These are phyloP conservation scores for Sporothrix protearum DNA, from an alignment of 2,329 filamentous ascomycete species.

Conservation along the genomic window DNA sequence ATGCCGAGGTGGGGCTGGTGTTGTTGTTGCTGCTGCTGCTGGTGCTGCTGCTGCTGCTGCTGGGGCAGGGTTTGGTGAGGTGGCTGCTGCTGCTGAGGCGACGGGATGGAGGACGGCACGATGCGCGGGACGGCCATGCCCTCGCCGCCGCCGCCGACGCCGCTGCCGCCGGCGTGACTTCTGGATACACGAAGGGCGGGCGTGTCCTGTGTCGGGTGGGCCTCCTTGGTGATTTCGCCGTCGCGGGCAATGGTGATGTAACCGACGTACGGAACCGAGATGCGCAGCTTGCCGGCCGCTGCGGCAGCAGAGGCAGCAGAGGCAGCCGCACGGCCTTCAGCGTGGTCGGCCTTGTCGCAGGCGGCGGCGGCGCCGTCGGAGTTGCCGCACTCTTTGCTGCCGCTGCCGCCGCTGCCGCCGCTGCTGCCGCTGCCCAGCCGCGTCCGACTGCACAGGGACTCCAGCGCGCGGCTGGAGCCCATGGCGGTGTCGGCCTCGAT, in stretches of 20 bases:
- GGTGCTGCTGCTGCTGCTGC: neutral
- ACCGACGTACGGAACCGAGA: conserved; percentile 45
- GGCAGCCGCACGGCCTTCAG: neutral
- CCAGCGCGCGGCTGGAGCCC: conserved; percentile 18
- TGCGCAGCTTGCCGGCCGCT: conserved; percentile 28
- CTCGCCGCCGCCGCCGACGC: neutral
- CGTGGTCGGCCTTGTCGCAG: neutral
- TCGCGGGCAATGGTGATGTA: conserved; percentile 37
- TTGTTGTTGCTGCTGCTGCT: neutral
- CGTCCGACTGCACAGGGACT: neutral
- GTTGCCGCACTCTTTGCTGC: neutral
- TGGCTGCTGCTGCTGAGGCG: too few species aligned
- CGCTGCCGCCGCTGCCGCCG: neutral
- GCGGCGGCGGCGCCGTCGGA: too few species aligned
- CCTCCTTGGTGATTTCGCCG: conserved; percentile 25
- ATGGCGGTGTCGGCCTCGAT: conserved; percentile 36
- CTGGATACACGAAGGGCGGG: neutral
- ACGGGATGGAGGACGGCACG: neutral
- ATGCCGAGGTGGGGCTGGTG: neutral
- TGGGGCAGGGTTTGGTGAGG: neutral
- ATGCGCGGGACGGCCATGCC: neutral
- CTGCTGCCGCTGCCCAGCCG: neutral
- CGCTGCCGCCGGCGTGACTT: too few species aligned
- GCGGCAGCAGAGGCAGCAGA: neutral
- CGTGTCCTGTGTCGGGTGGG: neutral